phyloP scores from a whole-genome alignment of 2,329 filamentous ascomycete genomes.

The Zymoseptoria pseudotritici region DNA sequence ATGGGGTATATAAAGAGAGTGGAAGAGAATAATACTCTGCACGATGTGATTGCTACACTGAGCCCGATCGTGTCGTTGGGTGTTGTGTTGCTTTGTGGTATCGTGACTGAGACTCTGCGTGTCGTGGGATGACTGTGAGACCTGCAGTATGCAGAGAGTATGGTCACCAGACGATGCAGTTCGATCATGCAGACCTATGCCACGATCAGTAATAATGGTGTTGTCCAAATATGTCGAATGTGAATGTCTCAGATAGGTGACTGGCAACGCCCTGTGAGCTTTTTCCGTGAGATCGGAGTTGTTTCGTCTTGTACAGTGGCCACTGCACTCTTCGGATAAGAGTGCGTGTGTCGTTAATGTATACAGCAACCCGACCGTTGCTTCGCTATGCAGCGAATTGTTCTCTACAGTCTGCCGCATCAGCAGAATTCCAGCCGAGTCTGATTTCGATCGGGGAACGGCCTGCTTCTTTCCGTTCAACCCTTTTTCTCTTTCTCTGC shows the following conservation, averaged over 20 bases:
- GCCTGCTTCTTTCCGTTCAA: not conserved
- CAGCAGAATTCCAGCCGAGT: not conserved
- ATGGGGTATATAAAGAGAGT: not conserved
- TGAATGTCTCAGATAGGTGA: not conserved
- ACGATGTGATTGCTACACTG: not conserved
- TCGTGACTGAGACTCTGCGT: not conserved
- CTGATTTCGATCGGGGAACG: not conserved
- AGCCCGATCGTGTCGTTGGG: not conserved
- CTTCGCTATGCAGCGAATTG: not conserved
- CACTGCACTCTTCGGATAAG: not conserved
- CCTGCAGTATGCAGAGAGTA: not conserved
- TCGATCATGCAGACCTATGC: not conserved
- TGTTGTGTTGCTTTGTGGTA: not conserved
- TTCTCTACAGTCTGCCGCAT: not conserved
- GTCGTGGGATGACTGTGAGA: not conserved
- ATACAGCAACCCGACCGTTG: not conserved
- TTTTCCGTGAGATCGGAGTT: not conserved
- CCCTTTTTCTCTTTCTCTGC: conserved; percentile 27
- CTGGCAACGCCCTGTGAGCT: not conserved
- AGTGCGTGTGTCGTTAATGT: not conserved
- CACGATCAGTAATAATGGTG: not conserved
- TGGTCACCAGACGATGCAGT: not conserved
- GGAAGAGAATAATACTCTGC: not conserved
- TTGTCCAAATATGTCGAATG: not conserved
- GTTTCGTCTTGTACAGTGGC: not conserved